Evolutionary conservation across 2,329 filamentous ascomycete genomes (phyloP).

Genomic region (Lecanoromycetidae sp.): DNA sequence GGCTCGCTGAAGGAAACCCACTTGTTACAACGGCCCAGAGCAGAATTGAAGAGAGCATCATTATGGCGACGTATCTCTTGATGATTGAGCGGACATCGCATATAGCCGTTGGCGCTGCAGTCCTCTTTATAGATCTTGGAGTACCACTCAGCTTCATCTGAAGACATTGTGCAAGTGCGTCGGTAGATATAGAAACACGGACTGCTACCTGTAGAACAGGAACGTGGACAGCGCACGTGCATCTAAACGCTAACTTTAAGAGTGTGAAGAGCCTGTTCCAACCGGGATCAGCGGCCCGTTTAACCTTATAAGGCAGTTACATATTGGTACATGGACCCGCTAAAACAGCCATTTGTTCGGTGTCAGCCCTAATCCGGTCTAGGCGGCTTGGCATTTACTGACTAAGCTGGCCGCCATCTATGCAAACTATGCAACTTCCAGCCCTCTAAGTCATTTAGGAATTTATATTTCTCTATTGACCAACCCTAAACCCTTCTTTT

Average conservation of each 20-base stretch:
- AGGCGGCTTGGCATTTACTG: too few species aligned
- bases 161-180: background rate
- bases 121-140: background rate
- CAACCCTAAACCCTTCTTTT: too few species aligned
- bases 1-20: background rate
- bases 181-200: background rate
- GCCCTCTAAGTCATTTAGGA: too few species aligned
- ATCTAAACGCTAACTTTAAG: background rate
- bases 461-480: too few species aligned
- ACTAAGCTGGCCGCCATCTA: too few species aligned
- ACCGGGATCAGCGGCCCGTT: background rate
- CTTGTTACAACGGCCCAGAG: background rate
- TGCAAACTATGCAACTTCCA: too few species aligned
- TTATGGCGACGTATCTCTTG: background rate
- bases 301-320: background rate
- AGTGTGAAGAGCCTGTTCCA: background rate
- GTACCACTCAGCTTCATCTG: background rate
- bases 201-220: constrained; percentile 4
- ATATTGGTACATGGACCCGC: background rate
- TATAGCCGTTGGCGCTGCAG: background rate
- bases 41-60: background rate
- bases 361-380: too few species aligned
- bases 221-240: constrained; percentile 7
- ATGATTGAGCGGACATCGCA: background rate
- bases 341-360: background rate